Evolutionary conservation across 1,284 basidiomycete species (phyloP).

Genomic region (Bjerkandera adusta): DNA sequence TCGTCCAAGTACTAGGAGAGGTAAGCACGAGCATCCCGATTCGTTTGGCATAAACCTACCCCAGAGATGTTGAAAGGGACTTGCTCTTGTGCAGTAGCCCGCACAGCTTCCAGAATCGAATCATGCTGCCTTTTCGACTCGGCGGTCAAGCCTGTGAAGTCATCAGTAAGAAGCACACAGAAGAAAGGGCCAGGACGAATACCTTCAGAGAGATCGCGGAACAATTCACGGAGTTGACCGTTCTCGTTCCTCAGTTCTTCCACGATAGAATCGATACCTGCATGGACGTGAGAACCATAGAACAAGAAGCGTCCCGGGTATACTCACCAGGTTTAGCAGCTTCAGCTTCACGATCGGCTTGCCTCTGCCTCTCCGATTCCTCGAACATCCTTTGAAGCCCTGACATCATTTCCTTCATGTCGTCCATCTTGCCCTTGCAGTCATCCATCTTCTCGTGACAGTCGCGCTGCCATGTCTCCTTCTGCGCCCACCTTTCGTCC

Average conservation of each 20-base stretch:
- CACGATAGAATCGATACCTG: conserved; percentile 18
- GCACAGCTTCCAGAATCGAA: conserved; percentile 60
- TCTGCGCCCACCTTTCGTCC: conserved; percentile 59
- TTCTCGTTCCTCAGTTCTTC: conserved; percentile 16
- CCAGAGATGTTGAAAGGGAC: conserved; percentile 76
- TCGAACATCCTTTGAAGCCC: conserved; percentile 53
- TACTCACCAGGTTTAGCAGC: conserved; percentile 14
- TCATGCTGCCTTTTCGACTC: conserved; percentile 61
- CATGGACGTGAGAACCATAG: conserved; percentile 1
- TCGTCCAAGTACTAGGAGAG: conserved; percentile 65
- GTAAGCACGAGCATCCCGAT: conserved; percentile 13
- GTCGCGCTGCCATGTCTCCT: conserved; percentile 42
- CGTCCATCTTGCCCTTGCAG: conserved; percentile 51
- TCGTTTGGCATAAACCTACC: conserved; percentile 51
- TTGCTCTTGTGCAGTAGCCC: conserved; percentile 64
- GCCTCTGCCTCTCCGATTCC: conserved; percentile 44
- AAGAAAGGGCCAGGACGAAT: not conserved
- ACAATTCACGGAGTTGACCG: conserved; percentile 8
- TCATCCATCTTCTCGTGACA: too few relatives aligned
- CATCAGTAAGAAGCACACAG: not conserved
- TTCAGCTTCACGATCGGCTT: conserved; percentile 42
- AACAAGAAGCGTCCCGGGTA: not conserved
- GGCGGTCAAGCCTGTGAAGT: conserved; percentile 51
- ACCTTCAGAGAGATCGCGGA: conserved; percentile 8
- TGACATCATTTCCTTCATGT: conserved; percentile 55